Conservation (phyloP, 2,329 filamentous ascomycete species). For the Hypoxylon sp. region DNA sequence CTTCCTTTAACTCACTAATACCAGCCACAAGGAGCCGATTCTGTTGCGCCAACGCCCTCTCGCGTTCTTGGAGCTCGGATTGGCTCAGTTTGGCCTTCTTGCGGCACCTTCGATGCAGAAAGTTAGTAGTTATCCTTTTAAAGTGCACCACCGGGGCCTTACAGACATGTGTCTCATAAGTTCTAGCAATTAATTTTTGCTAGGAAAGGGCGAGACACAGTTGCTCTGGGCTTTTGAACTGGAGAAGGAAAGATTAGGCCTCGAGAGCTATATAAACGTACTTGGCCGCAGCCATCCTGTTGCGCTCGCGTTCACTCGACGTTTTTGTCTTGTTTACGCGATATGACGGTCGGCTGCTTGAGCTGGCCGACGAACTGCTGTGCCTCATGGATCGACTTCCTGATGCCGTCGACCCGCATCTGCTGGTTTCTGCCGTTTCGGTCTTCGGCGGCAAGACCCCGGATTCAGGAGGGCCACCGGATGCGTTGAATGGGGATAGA, state of each 20-base stretch:
- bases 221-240: neutral
- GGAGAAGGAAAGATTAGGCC: neutral
- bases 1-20: constrained; percentile 4
- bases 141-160: neutral
- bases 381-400: neutral
- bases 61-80: neutral
- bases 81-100: neutral
- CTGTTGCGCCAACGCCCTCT: neutral
- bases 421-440: neutral
- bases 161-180: neutral
- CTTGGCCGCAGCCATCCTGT: neutral
- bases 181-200: neutral
- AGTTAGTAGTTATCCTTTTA: neutral
- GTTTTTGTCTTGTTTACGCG: neutral
- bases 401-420: neutral
- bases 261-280: neutral
- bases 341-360: neutral
- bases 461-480: neutral
- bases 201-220: neutral
- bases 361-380: neutral
- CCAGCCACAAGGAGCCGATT: neutral
- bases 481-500: neutral
- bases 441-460: neutral
- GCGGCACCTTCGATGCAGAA: neutral
- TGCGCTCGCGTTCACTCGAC: neutral